Evolutionary conservation across 2,329 filamentous ascomycete species (phyloP).

Genomic region (Diaporthe ampelina): DNA sequence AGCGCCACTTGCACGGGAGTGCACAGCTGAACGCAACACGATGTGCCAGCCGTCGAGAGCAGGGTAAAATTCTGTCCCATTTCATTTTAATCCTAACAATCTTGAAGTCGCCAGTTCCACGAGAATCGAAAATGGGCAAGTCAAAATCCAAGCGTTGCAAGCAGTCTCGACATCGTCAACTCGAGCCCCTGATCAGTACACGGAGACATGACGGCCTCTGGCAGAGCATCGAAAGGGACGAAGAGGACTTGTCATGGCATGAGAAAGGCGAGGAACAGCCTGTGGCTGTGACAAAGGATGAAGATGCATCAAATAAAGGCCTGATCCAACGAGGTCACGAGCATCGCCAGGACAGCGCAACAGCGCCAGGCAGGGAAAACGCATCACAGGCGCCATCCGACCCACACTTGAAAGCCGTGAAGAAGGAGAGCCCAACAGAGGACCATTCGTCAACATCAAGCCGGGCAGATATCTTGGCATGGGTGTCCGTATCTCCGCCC

Average conservation of each 20-base stretch:
- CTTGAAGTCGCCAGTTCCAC: rapidly evolving
- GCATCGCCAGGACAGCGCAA: not conserved
- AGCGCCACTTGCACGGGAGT: not conserved
- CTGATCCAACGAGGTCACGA: too few species aligned
- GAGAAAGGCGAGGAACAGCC: not conserved
- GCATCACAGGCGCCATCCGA: not conserved
- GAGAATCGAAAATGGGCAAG: not conserved
- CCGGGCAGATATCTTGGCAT: not conserved
- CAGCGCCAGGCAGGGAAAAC: too few species aligned
- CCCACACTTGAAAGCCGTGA: not conserved
- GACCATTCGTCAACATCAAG: not conserved
- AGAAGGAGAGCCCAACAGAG: too few species aligned
- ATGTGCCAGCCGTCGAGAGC: not conserved
- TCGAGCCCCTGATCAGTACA: not conserved
- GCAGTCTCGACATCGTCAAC: not conserved
- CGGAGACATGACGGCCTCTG: constrained; percentile 4
- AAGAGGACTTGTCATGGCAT: not conserved
- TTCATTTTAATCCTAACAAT: not conserved
- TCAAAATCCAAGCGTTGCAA: not conserved
- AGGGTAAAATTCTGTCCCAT: too few species aligned
- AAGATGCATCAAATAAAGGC: too few species aligned
- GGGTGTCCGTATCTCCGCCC: not conserved
- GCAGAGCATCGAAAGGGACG: constrained; percentile 24
- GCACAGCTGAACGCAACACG: not conserved
- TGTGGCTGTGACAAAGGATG: too few species aligned